These are phyloP conservation scores for Perkinsela sp. DNA, from an alignment of 208 protist species.

Conservation along the genomic window DNA sequence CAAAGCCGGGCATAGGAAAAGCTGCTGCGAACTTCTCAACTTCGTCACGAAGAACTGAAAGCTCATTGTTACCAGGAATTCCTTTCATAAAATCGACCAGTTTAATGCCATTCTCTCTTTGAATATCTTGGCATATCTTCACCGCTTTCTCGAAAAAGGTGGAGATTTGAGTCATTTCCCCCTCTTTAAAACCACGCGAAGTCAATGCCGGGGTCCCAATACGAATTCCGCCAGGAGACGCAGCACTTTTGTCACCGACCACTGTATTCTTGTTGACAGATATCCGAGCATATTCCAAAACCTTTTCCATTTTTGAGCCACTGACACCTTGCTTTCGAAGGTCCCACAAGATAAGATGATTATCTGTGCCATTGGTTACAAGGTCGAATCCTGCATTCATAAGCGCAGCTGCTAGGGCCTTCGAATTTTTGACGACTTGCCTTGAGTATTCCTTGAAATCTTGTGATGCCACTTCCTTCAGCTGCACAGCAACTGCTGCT, in stretches of 20 bases:
- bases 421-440: constrained; percentile 67
- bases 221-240: constrained; percentile 73
- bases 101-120: constrained; percentile 23
- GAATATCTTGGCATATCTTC: constrained; percentile 35
- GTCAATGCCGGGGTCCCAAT: constrained; percentile 82
- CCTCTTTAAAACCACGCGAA: constrained; percentile 65
- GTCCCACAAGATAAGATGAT: constrained; percentile 90
- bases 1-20: constrained; percentile 59
- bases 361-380: constrained; percentile 84
- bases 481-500: constrained; percentile 76
- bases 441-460: constrained; percentile 74
- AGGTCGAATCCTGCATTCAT: constrained; percentile 54
- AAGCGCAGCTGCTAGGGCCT: constrained; percentile 38
- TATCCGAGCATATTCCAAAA: constrained; percentile 62
- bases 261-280: constrained; percentile 91
- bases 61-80: constrained; percentile 9
- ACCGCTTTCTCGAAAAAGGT: constrained; percentile 60
- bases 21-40: constrained; percentile 39
- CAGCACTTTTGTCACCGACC: constrained; percentile 68
- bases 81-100: constrained; percentile 42
- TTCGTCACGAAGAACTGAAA: constrained; percentile 25
- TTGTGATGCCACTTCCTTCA: constrained; percentile 65
- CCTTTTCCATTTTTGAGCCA: constrained; percentile 83
- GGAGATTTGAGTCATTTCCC: constrained; percentile 59
- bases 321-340: constrained; percentile 69